Conservation (phyloP, 163 green algal species). For the Prototheca cutis region DNA sequence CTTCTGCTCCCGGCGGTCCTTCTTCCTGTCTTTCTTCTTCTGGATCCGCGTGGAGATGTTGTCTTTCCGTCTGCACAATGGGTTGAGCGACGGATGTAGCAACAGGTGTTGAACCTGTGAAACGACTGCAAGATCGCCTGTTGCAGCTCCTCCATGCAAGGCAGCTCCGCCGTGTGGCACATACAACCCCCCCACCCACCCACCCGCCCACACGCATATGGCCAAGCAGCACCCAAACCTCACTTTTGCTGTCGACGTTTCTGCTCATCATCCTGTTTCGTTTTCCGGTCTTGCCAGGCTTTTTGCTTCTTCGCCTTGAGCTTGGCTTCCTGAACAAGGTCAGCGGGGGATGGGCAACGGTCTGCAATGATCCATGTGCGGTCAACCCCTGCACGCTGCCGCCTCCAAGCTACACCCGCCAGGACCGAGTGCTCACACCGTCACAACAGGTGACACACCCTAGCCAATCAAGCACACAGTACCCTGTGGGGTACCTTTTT, state of each 20-base stretch:
- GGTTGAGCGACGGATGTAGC: neutral
- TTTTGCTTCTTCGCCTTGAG: constrained; percentile 54
- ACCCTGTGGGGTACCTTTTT: constrained; percentile 50
- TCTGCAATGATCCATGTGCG: too few species aligned
- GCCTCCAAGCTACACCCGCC: too few species aligned
- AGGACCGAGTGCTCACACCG: too few species aligned
- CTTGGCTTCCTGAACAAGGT: constrained; percentile 56
- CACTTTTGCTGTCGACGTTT: constrained; percentile 58
- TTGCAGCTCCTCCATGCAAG: too few species aligned
- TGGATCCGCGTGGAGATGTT: constrained; percentile 59
- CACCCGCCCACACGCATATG: too few species aligned
- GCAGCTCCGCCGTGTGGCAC: too few species aligned
- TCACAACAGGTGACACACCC: too few species aligned
- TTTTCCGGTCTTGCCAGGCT: constrained; percentile 58
- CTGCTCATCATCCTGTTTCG: constrained; percentile 44
- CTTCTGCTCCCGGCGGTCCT: constrained; percentile 81
- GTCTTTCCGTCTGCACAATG: constrained; percentile 49
- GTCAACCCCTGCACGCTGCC: too few species aligned
- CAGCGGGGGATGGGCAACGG: too few species aligned
- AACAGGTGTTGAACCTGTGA: neutral
- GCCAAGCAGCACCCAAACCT: neutral
- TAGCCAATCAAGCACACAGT: too few species aligned
- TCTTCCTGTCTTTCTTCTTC: constrained; percentile 62
- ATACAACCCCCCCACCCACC: too few species aligned
- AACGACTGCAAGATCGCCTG: too few species aligned